Evolutionary conservation across 1,139 yeast genomes (phyloP), one percentile per base, ranked within the genome.

Genomic region (Pichia sp.): DNA sequence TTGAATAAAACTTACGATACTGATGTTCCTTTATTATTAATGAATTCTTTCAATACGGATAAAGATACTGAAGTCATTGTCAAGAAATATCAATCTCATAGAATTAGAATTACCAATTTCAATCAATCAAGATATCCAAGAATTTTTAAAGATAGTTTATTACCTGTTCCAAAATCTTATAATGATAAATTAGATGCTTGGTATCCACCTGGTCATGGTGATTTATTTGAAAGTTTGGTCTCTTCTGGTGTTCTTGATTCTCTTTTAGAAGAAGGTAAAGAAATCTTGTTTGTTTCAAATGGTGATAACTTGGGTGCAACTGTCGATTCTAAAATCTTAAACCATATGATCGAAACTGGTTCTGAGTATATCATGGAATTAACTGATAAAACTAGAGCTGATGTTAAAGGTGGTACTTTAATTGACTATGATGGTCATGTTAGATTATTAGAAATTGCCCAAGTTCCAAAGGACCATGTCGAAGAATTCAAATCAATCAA

Each of bases 191-290:
- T 85, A 61, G 95, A 87, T 63, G 64, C 67, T 40, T 92, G 98
- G 98, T 94, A 92, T 68, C 98, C 98, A 46, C 98, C 98, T 25
- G 98, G 98, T 46, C 98, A 92, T 69, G 98, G 98, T 70, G 98
- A 92, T 70, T 75, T 92, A 69, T 92, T 90, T 62, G 98, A 92
- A 72, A 74, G 95, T 27, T 75, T 92, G 65, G 83, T 86, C 53
- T 82, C 87, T 54, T 83, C 95, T 20, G 98, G 98, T 52, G 92
- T 92, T 65, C 77, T 92, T 60, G 98, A 92, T 66, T 82, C 87
- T 54, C 77, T 92, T 59, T 76, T 92, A 60, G 89, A 84, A 47
- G 94, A 88, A 66, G 98, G 98, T 59, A 88, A 95, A 73, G 98
- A 92, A 72, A 76, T 88, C 56, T 74, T 92, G 63, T 92, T 92